These are phyloP conservation scores for Butyriboletus loyo DNA, from an alignment of 768 basidiomycete genomes.

Conservation along the genomic window DNA sequence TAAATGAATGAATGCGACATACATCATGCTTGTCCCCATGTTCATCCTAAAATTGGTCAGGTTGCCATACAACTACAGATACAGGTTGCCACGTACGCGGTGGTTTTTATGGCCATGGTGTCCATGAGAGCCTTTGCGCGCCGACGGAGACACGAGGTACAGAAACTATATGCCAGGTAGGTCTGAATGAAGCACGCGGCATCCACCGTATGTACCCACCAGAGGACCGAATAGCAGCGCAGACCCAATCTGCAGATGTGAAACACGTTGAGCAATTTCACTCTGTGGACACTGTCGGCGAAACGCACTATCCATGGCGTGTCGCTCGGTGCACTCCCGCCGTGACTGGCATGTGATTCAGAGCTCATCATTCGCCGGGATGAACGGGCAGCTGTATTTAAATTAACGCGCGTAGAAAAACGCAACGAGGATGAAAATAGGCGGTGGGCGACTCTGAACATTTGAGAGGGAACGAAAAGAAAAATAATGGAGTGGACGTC, in stretches of 20 bases:
- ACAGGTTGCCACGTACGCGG: constrained; percentile 17
- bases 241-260: constrained; percentile 26
- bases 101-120: constrained; percentile 23
- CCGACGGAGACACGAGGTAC: constrained; percentile 32
- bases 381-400: constrained; percentile 9
- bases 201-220: constrained; percentile 15
- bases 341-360: constrained; percentile 20
- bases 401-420: constrained; percentile 4
- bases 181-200: not conserved
- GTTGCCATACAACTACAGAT: not conserved
- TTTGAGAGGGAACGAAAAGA: constrained; percentile 4
- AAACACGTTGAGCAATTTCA: not conserved
- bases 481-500: constrained; percentile 16
- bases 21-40: constrained; percentile 16
- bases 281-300: not conserved
- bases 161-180: constrained; percentile 19
- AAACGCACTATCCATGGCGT: constrained; percentile 30
- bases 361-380: constrained; percentile 28
- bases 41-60: constrained; percentile 20
- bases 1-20: constrained; percentile 1
- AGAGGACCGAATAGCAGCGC: constrained; percentile 31
- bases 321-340: constrained; percentile 16
- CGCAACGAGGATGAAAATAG: constrained; percentile 18
- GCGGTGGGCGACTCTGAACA: constrained; percentile 23
- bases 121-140: constrained; percentile 21